Evolutionary conservation across 768 basidiomycete species (phyloP).

Genomic region (Terana coerulea): DNA sequence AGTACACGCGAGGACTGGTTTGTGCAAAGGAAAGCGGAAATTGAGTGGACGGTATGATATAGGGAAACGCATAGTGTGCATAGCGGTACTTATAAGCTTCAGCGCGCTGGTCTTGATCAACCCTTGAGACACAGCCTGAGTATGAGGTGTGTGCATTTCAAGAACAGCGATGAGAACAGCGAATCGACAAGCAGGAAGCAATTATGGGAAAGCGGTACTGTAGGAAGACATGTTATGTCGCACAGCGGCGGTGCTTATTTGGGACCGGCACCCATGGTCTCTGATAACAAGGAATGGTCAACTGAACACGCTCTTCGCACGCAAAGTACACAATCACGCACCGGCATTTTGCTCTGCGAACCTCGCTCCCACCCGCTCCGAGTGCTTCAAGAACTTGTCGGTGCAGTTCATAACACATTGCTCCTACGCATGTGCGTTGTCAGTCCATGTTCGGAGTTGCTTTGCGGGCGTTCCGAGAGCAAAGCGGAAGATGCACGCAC

Average conservation of each 20-base stretch:
- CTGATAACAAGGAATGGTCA: conserved; percentile 21
- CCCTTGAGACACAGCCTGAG: too few species aligned
- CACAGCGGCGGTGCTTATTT: neutral
- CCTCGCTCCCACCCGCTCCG: conserved; percentile 86
- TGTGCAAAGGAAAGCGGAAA: too few species aligned
- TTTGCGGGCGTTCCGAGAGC: conserved; percentile 6
- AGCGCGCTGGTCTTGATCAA: too few species aligned
- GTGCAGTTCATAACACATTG: conserved; percentile 90
- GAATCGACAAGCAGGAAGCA: neutral
- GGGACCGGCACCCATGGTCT: conserved; percentile 35
- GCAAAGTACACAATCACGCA: conserved; percentile 37
- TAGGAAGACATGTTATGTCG: conserved; percentile 1
- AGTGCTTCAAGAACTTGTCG: conserved; percentile 97
- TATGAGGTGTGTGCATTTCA: neutral
- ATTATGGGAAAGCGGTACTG: neutral
- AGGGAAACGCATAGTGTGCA: too few species aligned
- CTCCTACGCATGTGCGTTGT: conserved; percentile 53
- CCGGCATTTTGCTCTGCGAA: conserved; percentile 93
- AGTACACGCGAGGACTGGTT: too few species aligned
- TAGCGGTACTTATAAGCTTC: too few species aligned
- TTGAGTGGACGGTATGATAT: too few species aligned
- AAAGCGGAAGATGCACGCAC: conserved; percentile 32
- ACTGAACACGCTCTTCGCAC: conserved; percentile 2
- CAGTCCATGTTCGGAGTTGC: neutral
- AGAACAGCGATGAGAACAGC: neutral